Conservation (phyloP, 2,329 filamentous ascomycete genomes). For the Westerdykella aurantiaca region DNA sequence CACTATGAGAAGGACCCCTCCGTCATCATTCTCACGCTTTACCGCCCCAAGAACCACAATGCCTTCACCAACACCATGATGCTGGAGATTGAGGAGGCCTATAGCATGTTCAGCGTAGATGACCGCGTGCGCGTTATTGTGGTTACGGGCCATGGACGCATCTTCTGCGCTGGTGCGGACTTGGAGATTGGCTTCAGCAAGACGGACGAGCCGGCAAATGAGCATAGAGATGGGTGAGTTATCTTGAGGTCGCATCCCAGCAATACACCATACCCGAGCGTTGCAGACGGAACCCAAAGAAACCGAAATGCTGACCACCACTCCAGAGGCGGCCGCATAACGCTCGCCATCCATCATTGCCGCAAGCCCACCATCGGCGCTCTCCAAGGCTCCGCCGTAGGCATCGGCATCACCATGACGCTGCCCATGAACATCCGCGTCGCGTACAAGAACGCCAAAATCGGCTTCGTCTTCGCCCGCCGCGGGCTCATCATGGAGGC, state of each 20-base stretch:
- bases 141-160: conserved; percentile 48
- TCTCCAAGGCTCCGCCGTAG: conserved; percentile 52
- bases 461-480: conserved; percentile 69
- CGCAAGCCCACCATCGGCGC: conserved; percentile 54
- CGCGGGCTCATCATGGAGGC: conserved; percentile 69
- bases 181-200: conserved; percentile 48
- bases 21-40: conserved; percentile 58
- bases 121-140: conserved; percentile 51
- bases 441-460: conserved; percentile 53
- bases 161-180: conserved; percentile 55
- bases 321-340: conserved; percentile 40
- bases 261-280: too few species aligned
- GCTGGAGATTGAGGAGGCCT: conserved; percentile 53
- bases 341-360: conserved; percentile 52
- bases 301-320: neutral
- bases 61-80: conserved; percentile 64
- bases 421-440: conserved; percentile 53
- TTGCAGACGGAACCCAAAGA: neutral
- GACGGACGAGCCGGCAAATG: conserved; percentile 38
- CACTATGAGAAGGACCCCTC: conserved; percentile 44
- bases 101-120: conserved; percentile 49
- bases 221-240: conserved; percentile 51
- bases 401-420: conserved; percentile 55
- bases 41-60: conserved; percentile 62
- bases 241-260: neutral